Percentiles rank a stretch among this genome's conserved stretches.
These are phyloP conservation scores for Oldenlandia corymbosa DNA, from an alignment of 257 asterid genomes.

Conservation along the genomic window DNA sequence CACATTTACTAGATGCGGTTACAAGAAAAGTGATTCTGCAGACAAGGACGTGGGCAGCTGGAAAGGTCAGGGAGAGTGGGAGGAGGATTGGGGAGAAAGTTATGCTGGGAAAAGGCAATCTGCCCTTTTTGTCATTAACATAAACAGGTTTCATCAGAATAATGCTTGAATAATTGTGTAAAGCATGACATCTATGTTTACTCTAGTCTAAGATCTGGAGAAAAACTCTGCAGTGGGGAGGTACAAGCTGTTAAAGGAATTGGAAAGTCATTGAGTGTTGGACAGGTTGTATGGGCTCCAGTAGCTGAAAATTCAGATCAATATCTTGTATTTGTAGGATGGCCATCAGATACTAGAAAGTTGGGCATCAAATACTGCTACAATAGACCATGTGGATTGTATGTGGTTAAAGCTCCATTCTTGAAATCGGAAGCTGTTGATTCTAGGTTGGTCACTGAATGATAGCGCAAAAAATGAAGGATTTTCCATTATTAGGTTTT, in stretches of 20 bases:
- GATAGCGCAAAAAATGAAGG: slow-evolving; percentile 5
- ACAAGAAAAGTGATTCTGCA: slow-evolving; percentile 39
- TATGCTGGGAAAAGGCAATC: slow-evolving; percentile 87
- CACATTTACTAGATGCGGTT: slow-evolving; percentile 51
- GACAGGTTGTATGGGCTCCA: slow-evolving; percentile 96
- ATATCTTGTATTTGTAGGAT: slow-evolving; percentile 75
- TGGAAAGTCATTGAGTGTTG: slow-evolving; percentile 62
- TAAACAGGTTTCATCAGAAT: slow-evolving; percentile 39
- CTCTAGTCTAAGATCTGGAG: slow-evolving; percentile 15
- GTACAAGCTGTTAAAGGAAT: slow-evolving; percentile 51
- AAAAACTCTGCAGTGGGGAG: slow-evolving; percentile 64
- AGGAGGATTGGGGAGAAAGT: slow-evolving; percentile 98
- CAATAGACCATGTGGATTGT: slow-evolving; percentile 81
- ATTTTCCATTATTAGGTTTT: not conserved
- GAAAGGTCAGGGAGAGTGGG: slow-evolving; percentile 95
- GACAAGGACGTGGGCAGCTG: slow-evolving; percentile 77
- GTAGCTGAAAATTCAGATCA: slow-evolving; percentile 34
- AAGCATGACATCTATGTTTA: slow-evolving; percentile 2
- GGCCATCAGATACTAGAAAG: slow-evolving; percentile 82
- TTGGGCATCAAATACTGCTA: slow-evolving; percentile 78
- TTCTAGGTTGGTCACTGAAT: slow-evolving; percentile 30
- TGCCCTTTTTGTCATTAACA: slow-evolving; percentile 67
- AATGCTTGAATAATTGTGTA: slow-evolving; percentile 10
- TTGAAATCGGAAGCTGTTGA: slow-evolving; percentile 36
- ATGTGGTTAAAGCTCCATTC: slow-evolving; percentile 63